Evolutionary conservation across 805 yeast genomes (phyloP), one percentile per base, ranked within the genome.

Genomic region (Pichia ethanolica): DNA sequence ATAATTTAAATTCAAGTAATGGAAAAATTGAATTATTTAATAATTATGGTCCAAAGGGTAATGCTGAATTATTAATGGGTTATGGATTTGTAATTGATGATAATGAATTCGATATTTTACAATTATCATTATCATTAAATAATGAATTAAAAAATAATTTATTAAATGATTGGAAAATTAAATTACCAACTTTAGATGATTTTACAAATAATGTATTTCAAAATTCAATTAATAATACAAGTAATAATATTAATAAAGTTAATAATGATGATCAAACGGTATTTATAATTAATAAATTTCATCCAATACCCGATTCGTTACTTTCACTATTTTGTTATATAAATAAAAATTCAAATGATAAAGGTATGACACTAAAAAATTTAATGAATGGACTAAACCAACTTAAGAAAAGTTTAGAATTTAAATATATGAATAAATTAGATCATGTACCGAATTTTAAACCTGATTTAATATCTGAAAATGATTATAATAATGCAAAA

Each of bases 21-120:
- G 54, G 53, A 1, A 77, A 76, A 2, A 62, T 66, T 3, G 84
- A 88, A 60, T 53, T 90, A 1, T 86, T 67, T 66, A 89, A 89
- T 62, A 86, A 87, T 64, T 89, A 90, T 64, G 97, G 97, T 2
- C 80, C 86, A 47, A 89, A 89, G 64, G 85, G 93, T 0, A 89
- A 89, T 59, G 95, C 86, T 54, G 96, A 88, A 55, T 65, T 89
- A 30, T 64, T 90, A 6, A 67, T 89, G 56, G 89, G 84, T 0
- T 90, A 90, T 63, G 97, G 97, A 0, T 90, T 90, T 65, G 75
- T 81, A 9, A 44, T 81, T 3, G 74, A 73, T 14, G 67, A 71
- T 20, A 86, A 85, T 56, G 67, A 68, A 9, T 79, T 79, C 35
- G 91, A 86, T 54, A 59, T 69, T 5, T 68, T 82, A 1, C 80